A percentile compares a stretch with the other conserved stretches of the same genome.
Evolutionary conservation across 2,329 filamentous ascomycete genomes (phyloP).

Genomic region (Triangularia verruculosa): DNA sequence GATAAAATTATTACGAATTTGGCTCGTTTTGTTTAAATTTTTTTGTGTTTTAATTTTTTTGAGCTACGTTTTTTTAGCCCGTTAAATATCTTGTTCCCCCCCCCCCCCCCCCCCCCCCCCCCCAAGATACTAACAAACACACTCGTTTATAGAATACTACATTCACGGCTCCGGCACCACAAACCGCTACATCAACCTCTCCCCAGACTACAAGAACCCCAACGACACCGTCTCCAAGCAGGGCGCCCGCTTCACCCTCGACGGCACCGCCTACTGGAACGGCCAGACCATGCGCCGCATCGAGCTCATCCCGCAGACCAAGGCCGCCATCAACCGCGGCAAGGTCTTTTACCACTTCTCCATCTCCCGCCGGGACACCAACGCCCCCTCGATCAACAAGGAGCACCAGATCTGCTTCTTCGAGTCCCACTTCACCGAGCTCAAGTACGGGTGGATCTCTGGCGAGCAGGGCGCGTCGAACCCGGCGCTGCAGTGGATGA

Average conservation of each 20-base stretch:
- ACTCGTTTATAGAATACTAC: constrained; percentile 54
- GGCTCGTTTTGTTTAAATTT: too few relatives aligned
- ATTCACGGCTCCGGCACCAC: constrained; percentile 62
- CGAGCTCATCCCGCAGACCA: constrained; percentile 69
- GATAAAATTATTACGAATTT: too few relatives aligned
- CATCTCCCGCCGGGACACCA: constrained; percentile 55
- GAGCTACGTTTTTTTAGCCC: too few relatives aligned
- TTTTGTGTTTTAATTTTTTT: too few relatives aligned
- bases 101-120: too few relatives aligned
- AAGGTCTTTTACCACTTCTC: constrained; percentile 70
- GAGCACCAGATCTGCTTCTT: constrained; percentile 65
- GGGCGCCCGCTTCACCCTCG: constrained; percentile 65
- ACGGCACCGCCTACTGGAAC: constrained; percentile 64
- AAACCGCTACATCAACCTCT: constrained; percentile 59
- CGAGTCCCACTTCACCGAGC: constrained; percentile 70
- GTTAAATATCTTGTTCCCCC: too few relatives aligned
- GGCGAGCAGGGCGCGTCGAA: constrained; percentile 44
- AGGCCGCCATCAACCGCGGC: constrained; percentile 59
- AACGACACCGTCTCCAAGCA: constrained; percentile 58
- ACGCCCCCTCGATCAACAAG: constrained; percentile 57
- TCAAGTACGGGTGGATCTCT: constrained; percentile 64
- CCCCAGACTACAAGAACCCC: constrained; percentile 60
- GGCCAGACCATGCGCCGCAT: constrained; percentile 69
- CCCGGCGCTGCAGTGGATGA: constrained; percentile 62
- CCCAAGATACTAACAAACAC: too few relatives aligned